These are phyloP conservation scores for Carnegiea gigantea DNA, from an alignment of 179 eudicot genomes.

Conservation along the genomic window DNA sequence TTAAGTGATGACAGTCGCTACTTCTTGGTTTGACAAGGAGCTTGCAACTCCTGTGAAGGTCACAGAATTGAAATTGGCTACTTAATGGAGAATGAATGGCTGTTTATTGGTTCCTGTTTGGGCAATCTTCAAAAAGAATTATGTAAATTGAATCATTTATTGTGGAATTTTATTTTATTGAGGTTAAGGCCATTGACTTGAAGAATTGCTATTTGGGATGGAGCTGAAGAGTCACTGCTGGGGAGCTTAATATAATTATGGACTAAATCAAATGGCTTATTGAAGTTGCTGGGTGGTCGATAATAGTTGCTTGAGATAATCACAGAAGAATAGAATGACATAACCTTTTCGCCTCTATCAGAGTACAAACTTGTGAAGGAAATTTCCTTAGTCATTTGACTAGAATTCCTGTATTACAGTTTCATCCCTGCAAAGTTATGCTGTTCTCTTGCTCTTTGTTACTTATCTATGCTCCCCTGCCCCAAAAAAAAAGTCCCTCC, in stretches of 20 bases:
- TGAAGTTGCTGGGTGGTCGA: neutral
- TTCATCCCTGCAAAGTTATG: neutral
- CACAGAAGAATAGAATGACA: too few species aligned
- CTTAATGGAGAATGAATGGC: neutral
- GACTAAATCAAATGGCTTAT: neutral
- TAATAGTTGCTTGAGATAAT: neutral
- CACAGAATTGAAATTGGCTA: neutral
- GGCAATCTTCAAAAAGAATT: neutral
- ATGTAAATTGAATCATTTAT: neutral
- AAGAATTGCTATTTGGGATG: neutral
- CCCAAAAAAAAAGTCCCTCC: neutral
- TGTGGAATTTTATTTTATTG: neutral
- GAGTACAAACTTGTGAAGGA: neutral
- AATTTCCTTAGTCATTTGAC: slow-evolving; percentile 5
- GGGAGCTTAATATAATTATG: neutral
- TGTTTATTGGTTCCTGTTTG: neutral
- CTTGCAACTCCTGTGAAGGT: neutral
- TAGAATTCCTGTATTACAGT: neutral
- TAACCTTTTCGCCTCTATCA: neutral
- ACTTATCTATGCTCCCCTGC: slow-evolving; percentile 2
- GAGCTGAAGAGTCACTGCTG: neutral
- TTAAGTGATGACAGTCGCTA: neutral
- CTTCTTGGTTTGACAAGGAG: neutral
- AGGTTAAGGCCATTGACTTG: neutral
- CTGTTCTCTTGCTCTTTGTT: neutral